Evolutionary conservation across 2,329 filamentous ascomycete genomes (phyloP), one percentile per base, ranked within the genome.

Genomic region (Penicillium sp.): DNA sequence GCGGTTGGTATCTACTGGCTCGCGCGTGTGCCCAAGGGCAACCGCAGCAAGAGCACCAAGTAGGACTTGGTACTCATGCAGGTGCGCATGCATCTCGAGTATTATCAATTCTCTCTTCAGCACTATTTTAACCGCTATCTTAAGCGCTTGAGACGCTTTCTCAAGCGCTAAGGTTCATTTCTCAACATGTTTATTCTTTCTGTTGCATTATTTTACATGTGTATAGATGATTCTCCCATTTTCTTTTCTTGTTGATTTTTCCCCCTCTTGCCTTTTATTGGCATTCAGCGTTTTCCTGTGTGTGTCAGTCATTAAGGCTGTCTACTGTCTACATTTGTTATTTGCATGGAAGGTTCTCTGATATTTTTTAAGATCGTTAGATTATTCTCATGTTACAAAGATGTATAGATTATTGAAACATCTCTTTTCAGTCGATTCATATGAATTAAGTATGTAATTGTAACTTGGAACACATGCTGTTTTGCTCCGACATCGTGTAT

Each of bases 1-100:
- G 87, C 88, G 0, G 78, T 90, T 2, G 65, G 81, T 12, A 75
- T 88, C 0, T 92, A 92, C 75, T 92, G 85, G 74, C 66, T 87
- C 22, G 85, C 88, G 69, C 78, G 88, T 15, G 86, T 89, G 4
- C 79, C 79, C 3, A 80, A 80, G 72, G 71, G 64, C 10, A 60
- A 61, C 33, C 68, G 70, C 56, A 73, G 56, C 65, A 71, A 71
- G 64, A 68, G 30, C 15, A 13, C 24, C 45, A 49, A 49, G 17
- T 49, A 49, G 26, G 26, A 49, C 7, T 49, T 49, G 45, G 45
- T 19, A 10, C 19, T 24, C 19, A 8, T 22, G 19, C 40, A 5
- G 45, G 45, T 19, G 4, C 19, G 13, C 19, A 8, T 22, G 19
- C 40, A 5, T 2, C 9, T 24, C 19, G n/a, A 44, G 19, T 42